Base-by-base conservation (phyloP, 2,329 filamentous ascomycete species). In the Macrophomina phaseolina region DNA sequence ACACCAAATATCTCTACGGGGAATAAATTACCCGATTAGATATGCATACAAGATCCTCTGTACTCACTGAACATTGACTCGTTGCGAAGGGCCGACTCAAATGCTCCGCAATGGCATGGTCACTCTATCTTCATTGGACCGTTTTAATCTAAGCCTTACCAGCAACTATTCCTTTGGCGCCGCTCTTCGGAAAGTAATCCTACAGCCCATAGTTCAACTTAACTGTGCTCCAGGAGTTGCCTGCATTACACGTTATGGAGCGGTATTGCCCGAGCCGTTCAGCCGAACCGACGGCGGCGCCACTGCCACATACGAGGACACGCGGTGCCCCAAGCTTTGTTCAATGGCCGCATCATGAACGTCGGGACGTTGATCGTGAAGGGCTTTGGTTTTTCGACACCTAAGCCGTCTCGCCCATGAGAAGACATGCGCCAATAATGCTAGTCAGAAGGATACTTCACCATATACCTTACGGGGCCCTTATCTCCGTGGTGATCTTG, bases 291-390 rank as follows among this genome's bases (percentile, higher is more conserved):
- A 48, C 8, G 46, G 18, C 46, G 46, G 46, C 14, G 18, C 18
- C 12, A 11, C n/a, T 14, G 23, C 45, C n/a, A 48, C 45, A 1
- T 48, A 48, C 5, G 45, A n/a, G 18, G 45, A 28, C n/a, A 48
- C n/a, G 5, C 18, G 18, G 73, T 75, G 1, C 69, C 70, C 2
- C 68, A 34, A 2, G 73, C 71, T 4, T 70, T 77, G 11, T 79
- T 81, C 16, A 82, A 81, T 48, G 81, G 81, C n/a, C 80, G 79
- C 0, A 75, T 82, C 1, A 76, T 74, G 1, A 76, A 73, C 1
- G 83, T 78, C 34, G 76, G 75, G 0, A 74, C 76, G 0, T 63
- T 78, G 0, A 78, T 78, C 36, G 74, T 78, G 1, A 75, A 72
- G 40, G 77, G 81, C 0, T 77, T 83, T 23, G 82, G 81, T 1